Conservation (phyloP, 257 asterid species). For the Rauvolfia tetraphylla region DNA sequence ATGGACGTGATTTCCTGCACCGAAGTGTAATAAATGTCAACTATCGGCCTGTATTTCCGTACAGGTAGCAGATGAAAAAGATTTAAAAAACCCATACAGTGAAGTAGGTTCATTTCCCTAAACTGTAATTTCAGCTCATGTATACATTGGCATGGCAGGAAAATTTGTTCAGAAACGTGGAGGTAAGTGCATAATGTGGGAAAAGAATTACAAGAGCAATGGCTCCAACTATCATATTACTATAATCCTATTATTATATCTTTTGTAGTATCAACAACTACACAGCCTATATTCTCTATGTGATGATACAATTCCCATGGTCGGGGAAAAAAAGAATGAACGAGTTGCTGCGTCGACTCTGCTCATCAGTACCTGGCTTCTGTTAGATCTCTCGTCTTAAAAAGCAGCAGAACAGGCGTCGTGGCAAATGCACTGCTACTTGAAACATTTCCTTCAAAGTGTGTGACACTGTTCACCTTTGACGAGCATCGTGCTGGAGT, state of each 20-base stretch:
- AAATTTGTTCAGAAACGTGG: background rate
- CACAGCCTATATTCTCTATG: slow-evolving; percentile 19
- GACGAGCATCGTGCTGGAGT: background rate
- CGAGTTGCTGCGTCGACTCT: slow-evolving; percentile 27
- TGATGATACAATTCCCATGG: slow-evolving; percentile 7
- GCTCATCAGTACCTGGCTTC: slow-evolving; percentile 1
- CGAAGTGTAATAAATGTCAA: too few relatives aligned
- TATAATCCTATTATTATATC: background rate
- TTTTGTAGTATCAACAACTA: slow-evolving; percentile 12
- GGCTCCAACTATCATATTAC: slow-evolving; percentile 9
- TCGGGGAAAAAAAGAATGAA: slow-evolving; percentile 35
- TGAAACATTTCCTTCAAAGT: background rate
- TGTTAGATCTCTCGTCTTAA: slow-evolving; percentile 2
- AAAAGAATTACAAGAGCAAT: slow-evolving; percentile 7
- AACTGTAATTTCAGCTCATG: too few relatives aligned
- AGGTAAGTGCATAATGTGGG: background rate
- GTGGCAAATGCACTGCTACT: background rate
- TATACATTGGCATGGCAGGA: background rate
- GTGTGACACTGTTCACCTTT: background rate
- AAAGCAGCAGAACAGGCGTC: background rate
- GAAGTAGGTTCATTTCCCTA: background rate
- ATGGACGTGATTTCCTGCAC: too few relatives aligned
- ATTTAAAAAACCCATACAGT: background rate
- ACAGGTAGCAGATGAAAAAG: too few relatives aligned
- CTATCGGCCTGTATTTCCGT: too few relatives aligned